These are phyloP conservation scores for Citrus sinensis DNA, from an alignment of 345 rosid genomes.

Conservation along the genomic window DNA sequence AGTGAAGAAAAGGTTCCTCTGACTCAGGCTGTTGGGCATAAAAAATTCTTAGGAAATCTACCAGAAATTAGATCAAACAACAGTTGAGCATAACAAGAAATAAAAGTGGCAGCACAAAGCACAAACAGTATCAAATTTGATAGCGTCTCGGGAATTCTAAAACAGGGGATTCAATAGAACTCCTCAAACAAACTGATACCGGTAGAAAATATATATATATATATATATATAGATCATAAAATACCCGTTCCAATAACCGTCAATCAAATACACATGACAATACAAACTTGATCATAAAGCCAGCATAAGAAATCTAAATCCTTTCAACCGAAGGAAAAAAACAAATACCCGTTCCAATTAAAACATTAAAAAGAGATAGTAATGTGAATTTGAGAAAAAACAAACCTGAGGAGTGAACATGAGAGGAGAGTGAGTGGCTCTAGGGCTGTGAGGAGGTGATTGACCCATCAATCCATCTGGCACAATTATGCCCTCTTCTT, in stretches of 20 bases:
- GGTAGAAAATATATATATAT: too few species aligned
- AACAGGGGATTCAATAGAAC: neutral
- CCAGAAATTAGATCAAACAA: neutral
- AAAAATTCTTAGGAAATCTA: neutral
- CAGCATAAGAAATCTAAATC: neutral
- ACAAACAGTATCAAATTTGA: neutral
- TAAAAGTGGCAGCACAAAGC: neutral
- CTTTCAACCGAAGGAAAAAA: too few species aligned
- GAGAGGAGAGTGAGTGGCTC: conserved; percentile 76
- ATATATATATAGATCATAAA: too few species aligned
- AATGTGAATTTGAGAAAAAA: neutral
- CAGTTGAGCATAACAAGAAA: neutral
- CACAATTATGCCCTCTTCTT: conserved; percentile 38
- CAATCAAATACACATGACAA: neutral
- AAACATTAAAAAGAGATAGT: neutral
- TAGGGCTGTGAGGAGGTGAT: conserved; percentile 90
- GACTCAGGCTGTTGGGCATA: neutral
- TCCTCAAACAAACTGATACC: neutral
- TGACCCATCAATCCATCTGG: conserved; percentile 75
- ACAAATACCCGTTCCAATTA: neutral
- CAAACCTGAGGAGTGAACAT: conserved; percentile 94
- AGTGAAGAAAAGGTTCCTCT: neutral
- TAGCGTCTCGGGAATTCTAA: neutral
- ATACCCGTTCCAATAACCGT: neutral
- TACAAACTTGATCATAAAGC: neutral